Evolutionary conservation across 2,329 filamentous ascomycete species (phyloP).

Genomic region (Annulohypoxylon truncatum): DNA sequence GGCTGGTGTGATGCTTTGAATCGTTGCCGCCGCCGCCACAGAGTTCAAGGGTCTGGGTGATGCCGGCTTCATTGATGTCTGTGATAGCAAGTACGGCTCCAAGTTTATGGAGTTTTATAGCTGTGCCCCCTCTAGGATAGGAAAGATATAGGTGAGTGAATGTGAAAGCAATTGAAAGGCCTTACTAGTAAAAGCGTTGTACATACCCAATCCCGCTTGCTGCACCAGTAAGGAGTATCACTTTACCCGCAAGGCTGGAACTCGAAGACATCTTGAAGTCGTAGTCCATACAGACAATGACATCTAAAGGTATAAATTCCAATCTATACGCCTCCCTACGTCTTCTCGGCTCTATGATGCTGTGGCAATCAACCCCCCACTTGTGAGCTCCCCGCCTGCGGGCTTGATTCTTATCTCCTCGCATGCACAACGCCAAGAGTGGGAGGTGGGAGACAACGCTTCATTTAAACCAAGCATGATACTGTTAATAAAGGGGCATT

Average conservation of each 20-base stretch:
- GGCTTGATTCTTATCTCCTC: constrained; percentile 25
- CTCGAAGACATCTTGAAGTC: constrained; percentile 28
- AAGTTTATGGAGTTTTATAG: constrained; percentile 35
- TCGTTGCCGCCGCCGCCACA: constrained; percentile 19
- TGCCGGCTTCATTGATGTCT: constrained; percentile 33
- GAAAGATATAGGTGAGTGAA: background rate
- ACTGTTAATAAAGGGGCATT: background rate
- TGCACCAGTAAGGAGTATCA: constrained; percentile 40
- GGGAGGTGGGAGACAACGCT: background rate
- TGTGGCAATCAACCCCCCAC: constrained; percentile 27
- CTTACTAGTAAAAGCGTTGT: too few relatives aligned
- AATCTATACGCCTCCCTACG: background rate
- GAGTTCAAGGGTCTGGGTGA: constrained; percentile 34
- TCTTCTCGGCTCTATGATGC: background rate
- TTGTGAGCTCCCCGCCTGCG: constrained; percentile 30
- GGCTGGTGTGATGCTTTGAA: constrained; percentile 12
- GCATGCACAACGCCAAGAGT: constrained; percentile 14
- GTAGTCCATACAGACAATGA: background rate
- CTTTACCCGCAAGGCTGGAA: constrained; percentile 34
- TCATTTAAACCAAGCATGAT: background rate
- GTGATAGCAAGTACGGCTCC: constrained; percentile 39
- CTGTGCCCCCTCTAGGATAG: constrained; percentile 34
- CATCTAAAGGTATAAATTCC: background rate
- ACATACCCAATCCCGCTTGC: constrained; percentile 44
- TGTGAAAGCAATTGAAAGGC: background rate